Evolutionary conservation across 2,329 filamentous ascomycete species (phyloP).

Genomic region (Colletotrichum coccodes): DNA sequence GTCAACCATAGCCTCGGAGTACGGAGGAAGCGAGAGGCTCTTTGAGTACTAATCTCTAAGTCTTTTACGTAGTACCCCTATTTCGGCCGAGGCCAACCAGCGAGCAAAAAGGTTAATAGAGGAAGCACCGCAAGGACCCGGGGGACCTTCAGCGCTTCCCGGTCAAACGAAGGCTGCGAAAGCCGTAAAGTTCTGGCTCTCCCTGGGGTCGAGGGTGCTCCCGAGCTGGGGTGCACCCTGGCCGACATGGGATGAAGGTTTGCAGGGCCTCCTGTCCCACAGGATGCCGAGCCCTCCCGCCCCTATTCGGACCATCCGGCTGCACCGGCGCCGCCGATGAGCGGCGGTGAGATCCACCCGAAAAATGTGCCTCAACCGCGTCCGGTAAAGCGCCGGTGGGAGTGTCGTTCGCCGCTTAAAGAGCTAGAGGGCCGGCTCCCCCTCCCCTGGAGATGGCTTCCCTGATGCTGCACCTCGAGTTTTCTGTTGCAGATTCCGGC

Average conservation of each 20-base stretch:
- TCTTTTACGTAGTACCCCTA: not conserved
- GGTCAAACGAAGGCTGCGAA: not conserved
- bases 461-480: not conserved
- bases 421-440: not conserved
- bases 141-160: not conserved
- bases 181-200: not conserved
- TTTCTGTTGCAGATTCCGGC: too few relatives aligned
- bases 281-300: not conserved
- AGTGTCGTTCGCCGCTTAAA: not conserved
- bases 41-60: not conserved
- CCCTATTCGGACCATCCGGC: slow-evolving; percentile 3
- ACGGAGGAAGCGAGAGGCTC: not conserved
- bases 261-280: slow-evolving; percentile 1
- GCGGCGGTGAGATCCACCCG: not conserved
- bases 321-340: not conserved
- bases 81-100: not conserved
- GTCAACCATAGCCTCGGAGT: not conserved
- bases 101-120: not conserved
- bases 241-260: slow-evolving; percentile 11
- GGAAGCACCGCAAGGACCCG: not conserved
- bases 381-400: too few relatives aligned
- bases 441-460: not conserved
- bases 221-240: slow-evolving; percentile 14
- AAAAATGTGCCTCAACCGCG: not conserved
- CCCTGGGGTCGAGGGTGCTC: not conserved